Base-by-base conservation (phyloP, 2,329 filamentous ascomycete genomes). In the Sporothrix euskadiensis region DNA sequence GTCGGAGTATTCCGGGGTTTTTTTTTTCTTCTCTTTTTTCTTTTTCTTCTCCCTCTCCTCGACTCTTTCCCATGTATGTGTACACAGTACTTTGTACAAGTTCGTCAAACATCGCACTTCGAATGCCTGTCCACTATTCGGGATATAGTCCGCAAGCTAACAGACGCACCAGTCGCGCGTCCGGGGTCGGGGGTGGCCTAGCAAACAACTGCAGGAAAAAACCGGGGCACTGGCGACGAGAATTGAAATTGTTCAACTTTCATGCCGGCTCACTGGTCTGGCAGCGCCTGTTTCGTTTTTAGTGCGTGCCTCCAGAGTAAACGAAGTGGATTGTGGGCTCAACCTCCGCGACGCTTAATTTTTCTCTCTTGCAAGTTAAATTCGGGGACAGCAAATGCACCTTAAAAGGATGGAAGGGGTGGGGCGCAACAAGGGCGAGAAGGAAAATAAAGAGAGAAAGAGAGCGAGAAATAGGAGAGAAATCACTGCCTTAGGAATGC, bases 91-190 rank as follows among this genome's bases (percentile, higher is more conserved):
- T 12, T 30, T 57, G 66, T 47, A n/a, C 32, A 65, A 14, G 61
- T 30, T 8, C 22, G 14, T 8, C 10, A 22, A 22, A 66, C 39
- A 5, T 30, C 39, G 61, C 16, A 66, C 22, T 66, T 66, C 12
- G 12, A 30, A 39, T 57, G 35, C 4, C 35, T 12, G 52, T 32
- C 35, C 68, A 57, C 52, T 19, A 32, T 57, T 44, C 68, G 35
- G 68, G 35, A 70, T 69, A 69, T 70, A 70, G 68, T 70, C 68
- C 14, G 52, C 35, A 35, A 70, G 68, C 68, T 70, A 70, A 39
- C 10, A 57, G 49, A 69, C n/a, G 49, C 68, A 69, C 68, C 30
- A 69, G 66, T 56, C 22, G 68, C 35, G 49, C 52, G 57, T 44
- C 68, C 52, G 68, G 68, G 66, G 57, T 44, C 68, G 35, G 68